Conservation (phyloP, 1,284 basidiomycete genomes). For the Schizophyllum amplum region DNA sequence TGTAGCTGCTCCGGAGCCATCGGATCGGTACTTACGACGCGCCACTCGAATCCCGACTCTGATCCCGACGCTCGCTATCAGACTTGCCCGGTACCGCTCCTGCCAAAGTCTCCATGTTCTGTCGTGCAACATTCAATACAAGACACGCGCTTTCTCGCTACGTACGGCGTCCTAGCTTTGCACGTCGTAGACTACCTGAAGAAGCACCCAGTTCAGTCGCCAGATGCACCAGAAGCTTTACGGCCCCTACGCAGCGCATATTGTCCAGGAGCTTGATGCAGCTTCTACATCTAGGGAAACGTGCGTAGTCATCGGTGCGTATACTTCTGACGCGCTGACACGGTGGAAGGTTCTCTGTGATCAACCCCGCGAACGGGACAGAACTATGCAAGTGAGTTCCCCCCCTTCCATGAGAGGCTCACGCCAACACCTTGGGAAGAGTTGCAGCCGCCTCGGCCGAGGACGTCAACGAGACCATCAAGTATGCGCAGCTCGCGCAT, state of each 20-base stretch:
- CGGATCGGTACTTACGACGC: too few relatives aligned
- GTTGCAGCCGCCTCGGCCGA: slow-evolving; percentile 24
- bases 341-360: slow-evolving; percentile 39
- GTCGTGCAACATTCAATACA: not conserved
- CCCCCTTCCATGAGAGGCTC: not conserved
- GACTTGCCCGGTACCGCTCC: too few relatives aligned
- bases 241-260: not conserved
- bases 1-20: too few relatives aligned
- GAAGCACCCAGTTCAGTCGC: not conserved
- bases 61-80: too few relatives aligned
- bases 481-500: slow-evolving; percentile 48
- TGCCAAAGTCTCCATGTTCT: too few relatives aligned
- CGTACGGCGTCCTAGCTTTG: not conserved
- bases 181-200: not conserved
- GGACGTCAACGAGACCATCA: slow-evolving; percentile 46
- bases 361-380: slow-evolving; percentile 61
- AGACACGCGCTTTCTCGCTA: not conserved
- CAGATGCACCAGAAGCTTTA: not conserved
- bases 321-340: not conserved
- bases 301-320: not conserved
- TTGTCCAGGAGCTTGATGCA: not conserved
- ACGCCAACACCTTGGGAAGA: slow-evolving; percentile 14
- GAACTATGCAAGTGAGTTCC: slow-evolving; percentile 46
- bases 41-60: too few relatives aligned
- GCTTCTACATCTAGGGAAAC: not conserved